These are phyloP conservation scores for Candolleomyces aberdarensis DNA, from an alignment of 768 basidiomycete species.

Conservation along the genomic window DNA sequence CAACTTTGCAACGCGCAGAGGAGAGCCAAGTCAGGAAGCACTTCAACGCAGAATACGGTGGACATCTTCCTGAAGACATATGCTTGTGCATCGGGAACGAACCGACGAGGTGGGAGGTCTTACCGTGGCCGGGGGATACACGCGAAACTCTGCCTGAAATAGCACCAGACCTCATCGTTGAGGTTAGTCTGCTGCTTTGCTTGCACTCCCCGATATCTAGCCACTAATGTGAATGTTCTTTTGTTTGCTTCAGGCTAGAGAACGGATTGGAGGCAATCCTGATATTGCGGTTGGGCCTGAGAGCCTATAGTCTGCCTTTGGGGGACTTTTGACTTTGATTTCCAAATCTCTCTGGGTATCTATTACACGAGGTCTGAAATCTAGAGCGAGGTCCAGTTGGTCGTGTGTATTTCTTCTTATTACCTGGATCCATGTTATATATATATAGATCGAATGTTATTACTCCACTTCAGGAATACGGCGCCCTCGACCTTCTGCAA, in stretches of 20 bases:
- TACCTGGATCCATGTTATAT: too few relatives aligned
- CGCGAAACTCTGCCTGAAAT: slow-evolving; percentile 62
- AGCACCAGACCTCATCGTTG: slow-evolving; percentile 52
- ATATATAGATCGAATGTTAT: too few relatives aligned
- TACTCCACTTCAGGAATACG: too few relatives aligned
- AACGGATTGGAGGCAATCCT: neutral
- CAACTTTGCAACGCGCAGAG: slow-evolving; percentile 45
- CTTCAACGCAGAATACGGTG: slow-evolving; percentile 74
- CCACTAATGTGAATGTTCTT: neutral
- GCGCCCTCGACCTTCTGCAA: too few relatives aligned
- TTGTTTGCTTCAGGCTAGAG: slow-evolving; percentile 1
- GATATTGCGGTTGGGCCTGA: slow-evolving; percentile 6
- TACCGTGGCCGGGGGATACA: slow-evolving; percentile 52
- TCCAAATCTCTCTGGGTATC: too few relatives aligned
- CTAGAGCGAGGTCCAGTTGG: too few relatives aligned
- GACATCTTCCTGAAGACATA: slow-evolving; percentile 73
- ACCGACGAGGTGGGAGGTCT: slow-evolving; percentile 71
- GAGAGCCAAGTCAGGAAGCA: slow-evolving; percentile 60
- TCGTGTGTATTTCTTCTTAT: too few relatives aligned
- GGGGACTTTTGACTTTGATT: too few relatives aligned
- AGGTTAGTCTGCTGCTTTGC: slow-evolving; percentile 36
- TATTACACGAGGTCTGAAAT: too few relatives aligned
- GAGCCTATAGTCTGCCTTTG: neutral
- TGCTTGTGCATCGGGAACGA: slow-evolving; percentile 74
- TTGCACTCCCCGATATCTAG: neutral